phyloP scores from a whole-genome alignment of 73 alveolate genomes.

The Paramecium sexaurelia region DNA sequence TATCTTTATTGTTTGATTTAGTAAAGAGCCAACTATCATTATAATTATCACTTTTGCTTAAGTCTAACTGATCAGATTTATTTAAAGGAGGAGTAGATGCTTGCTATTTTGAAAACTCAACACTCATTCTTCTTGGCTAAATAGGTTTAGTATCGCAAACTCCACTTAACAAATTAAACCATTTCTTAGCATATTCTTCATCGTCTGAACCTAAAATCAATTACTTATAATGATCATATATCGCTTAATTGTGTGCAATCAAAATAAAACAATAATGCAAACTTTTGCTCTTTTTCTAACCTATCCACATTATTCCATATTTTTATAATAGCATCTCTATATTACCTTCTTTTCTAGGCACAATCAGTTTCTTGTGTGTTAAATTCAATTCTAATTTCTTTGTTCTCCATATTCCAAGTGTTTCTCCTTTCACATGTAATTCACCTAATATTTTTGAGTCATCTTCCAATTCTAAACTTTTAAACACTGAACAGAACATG shows the following conservation, averaged over 20 bases:
- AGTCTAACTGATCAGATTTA: background rate
- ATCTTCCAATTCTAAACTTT: background rate
- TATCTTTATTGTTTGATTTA: background rate
- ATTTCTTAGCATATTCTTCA: conserved; percentile 23
- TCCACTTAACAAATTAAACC: background rate
- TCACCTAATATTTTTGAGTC: background rate
- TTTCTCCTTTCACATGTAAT: conserved; percentile 27
- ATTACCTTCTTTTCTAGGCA: background rate
- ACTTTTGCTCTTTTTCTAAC: background rate
- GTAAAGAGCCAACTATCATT: background rate
- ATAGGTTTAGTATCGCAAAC: background rate
- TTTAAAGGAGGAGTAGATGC: background rate
- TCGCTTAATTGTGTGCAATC: background rate
- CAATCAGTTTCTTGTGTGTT: background rate
- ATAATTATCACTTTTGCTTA: conserved; percentile 4
- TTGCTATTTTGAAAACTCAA: background rate
- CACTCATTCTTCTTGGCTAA: background rate
- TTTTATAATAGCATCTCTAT: background rate
- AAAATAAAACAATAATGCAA: background rate
- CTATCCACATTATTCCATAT: conserved; percentile 29
- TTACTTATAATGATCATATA: conserved; percentile 43
- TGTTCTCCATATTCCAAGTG: conserved; percentile 20
- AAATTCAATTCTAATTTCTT: conserved; percentile 37
- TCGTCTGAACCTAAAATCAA: conserved; percentile 28
- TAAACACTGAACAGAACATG: conserved; percentile 32